Evolutionary conservation across 495 filamentous ascomycete genomes (phyloP), one percentile per base, ranked within the genome.

Genomic region (Astrocystis sublimbata): DNA sequence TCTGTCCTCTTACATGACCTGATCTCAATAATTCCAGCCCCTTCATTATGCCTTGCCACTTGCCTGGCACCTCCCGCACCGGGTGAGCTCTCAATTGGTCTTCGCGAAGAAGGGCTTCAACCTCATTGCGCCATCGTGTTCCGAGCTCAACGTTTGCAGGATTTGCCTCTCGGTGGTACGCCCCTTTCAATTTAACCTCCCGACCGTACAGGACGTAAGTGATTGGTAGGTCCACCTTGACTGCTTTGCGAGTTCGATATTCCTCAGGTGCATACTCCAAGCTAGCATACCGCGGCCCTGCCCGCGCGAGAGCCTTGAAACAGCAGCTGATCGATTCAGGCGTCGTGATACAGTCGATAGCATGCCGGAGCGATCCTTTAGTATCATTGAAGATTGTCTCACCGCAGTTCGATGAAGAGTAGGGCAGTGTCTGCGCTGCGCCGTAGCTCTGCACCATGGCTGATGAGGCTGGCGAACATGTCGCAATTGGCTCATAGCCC

Each of bases 271-370:
- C 12, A 13, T 15, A 17, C 30, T 67, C 65, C 6, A 63, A 40
- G 21, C 60, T 49, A 15, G 54, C 17, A 42, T 64, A 61, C 15
- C 60, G 56, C 0, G 61, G 54, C 3, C 65, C 64, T 1, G 60
- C 35, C 2, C 64, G 60, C 1, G 23, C 49, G 12, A 66, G 31
- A 12, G 64, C 64, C n/a, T 15, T 41, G 10, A 55, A 55, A 31
- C 60, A 66, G 23, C 50, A 33, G 3, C 17, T 42, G 1, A 52
- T 36, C 1, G 31, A 49, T 3, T 57, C 38, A 4, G 38, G 36
- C 19, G 33, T 35, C 8, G 55, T 56, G 47, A 63, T 42, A 23
- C 28, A 42, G 47, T 66, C 64, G n/a, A 66, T 13, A n/a, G 41
- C 60, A 15, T 66, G 52, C 2, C 17, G 28, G 6, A 66, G 26